phyloP scores from a whole-genome alignment of 139 green algal species.

The Dunaliella sp. region DNA sequence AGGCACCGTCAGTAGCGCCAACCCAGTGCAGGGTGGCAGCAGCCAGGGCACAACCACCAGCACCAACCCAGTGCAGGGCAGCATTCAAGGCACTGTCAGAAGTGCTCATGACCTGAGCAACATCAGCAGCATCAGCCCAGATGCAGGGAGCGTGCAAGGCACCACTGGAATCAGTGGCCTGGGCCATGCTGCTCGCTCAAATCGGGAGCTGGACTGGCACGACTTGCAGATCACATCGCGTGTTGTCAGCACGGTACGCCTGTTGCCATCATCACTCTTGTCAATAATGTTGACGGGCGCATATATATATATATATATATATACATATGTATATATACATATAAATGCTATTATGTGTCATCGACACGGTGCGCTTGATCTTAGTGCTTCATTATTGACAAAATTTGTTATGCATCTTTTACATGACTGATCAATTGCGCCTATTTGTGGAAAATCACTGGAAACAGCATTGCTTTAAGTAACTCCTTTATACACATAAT shows the following conservation, averaged over 20 bases:
- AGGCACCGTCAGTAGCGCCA: too few species aligned
- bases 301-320: neutral
- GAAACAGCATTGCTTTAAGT: too few species aligned
- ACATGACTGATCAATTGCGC: too few species aligned
- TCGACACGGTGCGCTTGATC: too few species aligned
- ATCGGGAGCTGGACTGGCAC: constrained; percentile 24
- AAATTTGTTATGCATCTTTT: too few species aligned
- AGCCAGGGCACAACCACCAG: neutral
- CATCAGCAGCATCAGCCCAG: constrained; percentile 1
- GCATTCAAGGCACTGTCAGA: neutral
- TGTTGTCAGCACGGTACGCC: neutral
- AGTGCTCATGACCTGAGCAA: too few species aligned
- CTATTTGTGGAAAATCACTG: too few species aligned
- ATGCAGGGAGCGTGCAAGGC: too few species aligned
- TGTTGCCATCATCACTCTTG: too few species aligned
- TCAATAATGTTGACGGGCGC: neutral
- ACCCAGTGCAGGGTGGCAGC: neutral
- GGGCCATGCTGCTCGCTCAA: neutral
- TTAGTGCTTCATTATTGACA: too few species aligned
- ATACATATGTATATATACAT: neutral
- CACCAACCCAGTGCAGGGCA: neutral
- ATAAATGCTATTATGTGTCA: too few species aligned
- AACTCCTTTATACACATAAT: too few species aligned
- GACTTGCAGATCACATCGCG: constrained; percentile 50
- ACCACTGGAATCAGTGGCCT: neutral